These are phyloP conservation scores for Coemansia erecta DNA, from an alignment of 192 early-diverging fungal species.

Conservation along the genomic window DNA sequence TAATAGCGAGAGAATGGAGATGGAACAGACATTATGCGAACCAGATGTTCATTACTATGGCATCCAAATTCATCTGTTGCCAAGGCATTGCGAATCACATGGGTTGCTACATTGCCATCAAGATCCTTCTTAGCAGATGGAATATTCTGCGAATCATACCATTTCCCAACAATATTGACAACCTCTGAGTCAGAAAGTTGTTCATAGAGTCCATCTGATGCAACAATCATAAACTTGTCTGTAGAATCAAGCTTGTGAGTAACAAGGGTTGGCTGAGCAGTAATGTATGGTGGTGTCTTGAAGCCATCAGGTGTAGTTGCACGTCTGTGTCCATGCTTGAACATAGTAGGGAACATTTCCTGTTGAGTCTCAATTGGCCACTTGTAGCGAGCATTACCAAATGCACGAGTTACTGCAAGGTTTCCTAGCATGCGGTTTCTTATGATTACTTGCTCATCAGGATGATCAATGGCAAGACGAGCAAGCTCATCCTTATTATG, in stretches of 20 bases:
- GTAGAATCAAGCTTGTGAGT: too few relatives aligned
- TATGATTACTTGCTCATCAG: conserved; percentile 61
- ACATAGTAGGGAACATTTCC: conserved; percentile 37
- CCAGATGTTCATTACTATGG: conserved; percentile 60
- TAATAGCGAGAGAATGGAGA: conserved; percentile 62
- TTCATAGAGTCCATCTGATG: conserved; percentile 84
- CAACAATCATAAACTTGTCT: conserved; percentile 75
- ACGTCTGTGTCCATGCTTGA: conserved; percentile 36
- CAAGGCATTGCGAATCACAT: conserved; percentile 58
- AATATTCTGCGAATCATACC: conserved; percentile 33
- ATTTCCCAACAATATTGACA: conserved; percentile 36
- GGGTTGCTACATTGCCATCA: conserved; percentile 12
- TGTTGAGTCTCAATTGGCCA: conserved; percentile 63
- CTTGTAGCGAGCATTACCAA: conserved; percentile 71
- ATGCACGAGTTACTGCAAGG: conserved; percentile 56
- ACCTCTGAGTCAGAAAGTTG: conserved; percentile 65
- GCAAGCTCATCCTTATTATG: conserved; percentile 50
- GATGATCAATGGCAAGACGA: conserved; percentile 65
- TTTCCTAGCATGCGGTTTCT: conserved; percentile 62
- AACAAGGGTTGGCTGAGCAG: conserved; percentile 71
- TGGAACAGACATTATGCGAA: conserved; percentile 61
- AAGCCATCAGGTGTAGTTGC: conserved; percentile 53
- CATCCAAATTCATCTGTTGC: conserved; percentile 33
- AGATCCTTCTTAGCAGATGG: conserved; percentile 7
- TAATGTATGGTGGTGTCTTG: conserved; percentile 71